phyloP scores from a whole-genome alignment of 2,329 filamentous ascomycete species.

The Incumbomyces delicatus region DNA sequence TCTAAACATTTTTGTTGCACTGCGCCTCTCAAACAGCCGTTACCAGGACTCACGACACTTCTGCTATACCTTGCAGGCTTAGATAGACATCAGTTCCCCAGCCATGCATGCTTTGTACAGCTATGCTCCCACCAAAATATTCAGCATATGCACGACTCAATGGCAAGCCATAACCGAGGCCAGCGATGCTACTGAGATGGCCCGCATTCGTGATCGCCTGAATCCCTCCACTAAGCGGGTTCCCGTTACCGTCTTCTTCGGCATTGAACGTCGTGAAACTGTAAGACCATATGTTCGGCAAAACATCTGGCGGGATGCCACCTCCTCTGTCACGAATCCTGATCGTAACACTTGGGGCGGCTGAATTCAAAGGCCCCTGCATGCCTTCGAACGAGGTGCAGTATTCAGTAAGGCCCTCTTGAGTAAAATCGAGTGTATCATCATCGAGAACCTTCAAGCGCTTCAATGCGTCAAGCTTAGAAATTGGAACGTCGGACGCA shows the following conservation, averaged over 20 bases:
- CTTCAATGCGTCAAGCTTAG: conserved; percentile 19
- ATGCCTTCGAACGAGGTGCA: conserved; percentile 15
- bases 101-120: conserved; percentile 88
- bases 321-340: conserved; percentile 92
- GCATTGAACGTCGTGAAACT: conserved; percentile 92
- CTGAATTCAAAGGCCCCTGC: conserved; percentile 27
- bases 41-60: conserved; percentile 25
- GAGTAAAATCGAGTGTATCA: conserved; percentile 17
- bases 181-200: conserved; percentile 76
- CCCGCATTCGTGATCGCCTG: conserved; percentile 64
- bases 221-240: conserved; percentile 48
- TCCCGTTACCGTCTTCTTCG: conserved; percentile 43
- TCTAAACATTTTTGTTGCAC: too few relatives aligned
- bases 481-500: conserved; percentile 42
- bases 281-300: conserved; percentile 90
- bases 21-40: too few relatives aligned
- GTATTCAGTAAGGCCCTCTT: conserved; percentile 19
- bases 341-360: conserved; percentile 79
- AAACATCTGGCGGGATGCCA: conserved; percentile 74
- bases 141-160: conserved; percentile 89
- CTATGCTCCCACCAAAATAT: conserved; percentile 93
- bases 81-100: conserved; percentile 71
- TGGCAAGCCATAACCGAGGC: conserved; percentile 84
- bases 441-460: conserved; percentile 16
- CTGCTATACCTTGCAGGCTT: conserved; percentile 51